Base-by-base conservation (phyloP, 257 asterid genomes). In the Solanum paucissectum region DNA sequence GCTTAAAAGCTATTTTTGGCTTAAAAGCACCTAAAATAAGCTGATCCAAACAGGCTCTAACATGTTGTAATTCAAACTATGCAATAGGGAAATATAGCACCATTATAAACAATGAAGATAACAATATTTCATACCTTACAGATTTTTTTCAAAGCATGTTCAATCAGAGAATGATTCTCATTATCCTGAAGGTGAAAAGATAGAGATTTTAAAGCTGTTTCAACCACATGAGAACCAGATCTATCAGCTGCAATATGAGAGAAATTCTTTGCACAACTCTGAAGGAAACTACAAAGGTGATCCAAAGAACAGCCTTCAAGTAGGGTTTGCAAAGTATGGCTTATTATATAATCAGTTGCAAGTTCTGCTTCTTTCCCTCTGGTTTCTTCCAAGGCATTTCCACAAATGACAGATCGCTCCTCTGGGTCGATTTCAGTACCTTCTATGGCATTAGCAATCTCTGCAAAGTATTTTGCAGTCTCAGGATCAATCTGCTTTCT, bases 171-270 rank as follows among this genome's bases (percentile, higher is more conserved):
- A 58, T 93, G 90, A 71, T 87, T 91, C 86, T 91, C 98, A 37
- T 77, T 83, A 87, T 95, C 94, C 87, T 92, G 95, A 90, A 95
- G 98, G 89, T 97, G 98, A 83, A 89, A 72, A 75, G 95, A 93
- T 92, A 97, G 88, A 86, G 99, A 93, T 92, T 94, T 97, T 83
- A 97, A 89, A 82, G 99, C 97, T 29, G 99, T 92, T 91, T 97
- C 99, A 87, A 94, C 99, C 38, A 97, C 99, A 87, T 97, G 99
- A 76, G 99, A 97, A 90, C 99, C 99, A 20, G 99, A 97, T 89
- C 94, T 93, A 90, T 97, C 99, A 91, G 89, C 92, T 29, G 95
- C 93, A 86, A 97, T 95, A 21, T 91, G 94, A 52, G 91, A 85
- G 90, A 97, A 95, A n/a, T 87, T 87, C 73, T 90, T 83, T 9